Evolutionary conservation across 2,329 filamentous ascomycete genomes (phyloP).

Genomic region (Fusarium poae): DNA sequence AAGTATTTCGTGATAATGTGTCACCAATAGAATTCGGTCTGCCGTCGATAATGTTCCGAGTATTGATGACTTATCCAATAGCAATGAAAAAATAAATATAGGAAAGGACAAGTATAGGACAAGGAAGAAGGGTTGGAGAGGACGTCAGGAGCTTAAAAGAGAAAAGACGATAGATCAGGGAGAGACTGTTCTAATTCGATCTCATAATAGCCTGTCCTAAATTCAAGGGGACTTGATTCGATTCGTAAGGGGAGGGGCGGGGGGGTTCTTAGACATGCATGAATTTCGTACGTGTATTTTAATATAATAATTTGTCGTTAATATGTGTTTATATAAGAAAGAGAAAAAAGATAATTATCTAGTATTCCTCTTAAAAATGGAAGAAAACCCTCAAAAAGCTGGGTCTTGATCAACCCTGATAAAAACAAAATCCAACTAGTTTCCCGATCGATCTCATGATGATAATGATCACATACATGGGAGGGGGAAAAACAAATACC

Average conservation of each 20-base stretch:
- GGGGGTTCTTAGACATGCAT: conserved; percentile 1
- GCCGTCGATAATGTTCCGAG: conserved; percentile 22
- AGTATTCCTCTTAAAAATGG: conserved; percentile 6
- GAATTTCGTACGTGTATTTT: conserved; percentile 3
- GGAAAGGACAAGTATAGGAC: conserved; percentile 25
- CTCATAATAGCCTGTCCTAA: conserved; percentile 2
- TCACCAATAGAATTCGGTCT: conserved; percentile 1
- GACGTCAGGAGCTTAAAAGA: conserved; percentile 16
- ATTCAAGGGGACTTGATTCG: neutral
- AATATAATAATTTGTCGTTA: neutral
- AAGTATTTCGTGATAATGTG: neutral
- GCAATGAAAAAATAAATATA: conserved; percentile 9
- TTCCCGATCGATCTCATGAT: conserved; percentile 24
- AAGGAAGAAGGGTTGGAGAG: conserved; percentile 21
- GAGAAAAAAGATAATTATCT: too few relatives aligned
- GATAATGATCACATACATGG: conserved; percentile 13
- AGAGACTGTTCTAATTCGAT: conserved; percentile 10
- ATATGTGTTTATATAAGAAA: neutral
- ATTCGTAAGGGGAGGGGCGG: neutral
- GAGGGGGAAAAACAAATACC: conserved; percentile 15
- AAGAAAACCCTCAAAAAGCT: neutral
- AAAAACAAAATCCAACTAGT: neutral
- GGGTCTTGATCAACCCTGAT: conserved; percentile 28
- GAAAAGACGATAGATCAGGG: conserved; percentile 27
- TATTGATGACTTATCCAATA: conserved; percentile 15